Base-by-base conservation (phyloP, 441 rosid species). In the Gossypium aridum region DNA sequence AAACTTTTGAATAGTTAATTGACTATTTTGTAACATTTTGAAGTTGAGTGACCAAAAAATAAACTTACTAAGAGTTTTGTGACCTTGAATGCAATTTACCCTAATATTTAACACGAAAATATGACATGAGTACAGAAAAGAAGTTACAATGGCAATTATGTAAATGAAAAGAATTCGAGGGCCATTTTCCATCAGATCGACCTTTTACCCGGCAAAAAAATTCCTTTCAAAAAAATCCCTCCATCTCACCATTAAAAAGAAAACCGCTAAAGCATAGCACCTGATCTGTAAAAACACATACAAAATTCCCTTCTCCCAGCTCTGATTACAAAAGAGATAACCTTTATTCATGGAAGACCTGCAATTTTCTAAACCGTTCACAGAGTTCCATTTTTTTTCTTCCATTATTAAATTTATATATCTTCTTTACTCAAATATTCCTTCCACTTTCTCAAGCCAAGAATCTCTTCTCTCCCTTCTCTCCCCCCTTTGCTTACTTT, bases 361-460 rank as follows among this genome's bases (percentile, higher is more conserved):
- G 9, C 70, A 75, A 72, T 54, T 69, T 37, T 26, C 47, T 69
- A 51, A 69, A 69, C 61, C 45, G 43, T 51, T 3, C 72, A 16
- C 45, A 69, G 26, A 49, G 37, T 67, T 67, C 2, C 28, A 13
- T 7, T n/a, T 51, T 4, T 47, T 14, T 10, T 16, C 25, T 4
- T 37, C 43, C 43, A 37, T 12, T 22, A 3, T 12, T 5, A 20
- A 13, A 45, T 6, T 6, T 20, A 64, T n/a, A 64, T 16, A 0
- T 14, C 16, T 25, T 23, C 12, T 69, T 69, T 51, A 51, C 79
- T 84, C 17, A 70, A 55, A 28, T 70, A 77, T 76, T 74, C 83
- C 73, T 79, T 85, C 80, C 78, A 80, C 88, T 88, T 92, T 92
- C 89, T 78, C 92, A 94, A 91, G 99, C 92, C 85, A 91, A 92